Percentiles rank a stretch among this genome's conserved stretches.
phyloP scores from a whole-genome alignment of 2,329 filamentous ascomycete genomes.

The Trichoderma sp. region DNA sequence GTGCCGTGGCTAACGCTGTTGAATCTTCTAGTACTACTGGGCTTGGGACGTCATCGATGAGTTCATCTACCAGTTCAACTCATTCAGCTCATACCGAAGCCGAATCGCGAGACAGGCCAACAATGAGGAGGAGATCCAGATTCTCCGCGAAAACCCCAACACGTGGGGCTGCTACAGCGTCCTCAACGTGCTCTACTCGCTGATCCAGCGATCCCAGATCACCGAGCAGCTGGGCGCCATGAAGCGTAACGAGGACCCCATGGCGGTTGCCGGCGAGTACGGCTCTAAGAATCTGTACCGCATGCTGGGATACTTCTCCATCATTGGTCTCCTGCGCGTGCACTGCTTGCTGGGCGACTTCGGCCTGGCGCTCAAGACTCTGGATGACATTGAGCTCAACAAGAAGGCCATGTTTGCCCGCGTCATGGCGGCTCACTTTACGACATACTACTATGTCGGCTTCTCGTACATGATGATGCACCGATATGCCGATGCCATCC shows the following conservation, averaged over 20 bases:
- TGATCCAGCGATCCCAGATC: constrained; percentile 98
- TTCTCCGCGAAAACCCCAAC: constrained; percentile 94
- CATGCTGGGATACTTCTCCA: constrained; percentile 99
- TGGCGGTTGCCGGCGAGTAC: constrained; percentile 88
- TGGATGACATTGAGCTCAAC: constrained; percentile 99
- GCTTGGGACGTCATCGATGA: constrained; percentile 99
- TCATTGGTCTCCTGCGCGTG: constrained; percentile 92
- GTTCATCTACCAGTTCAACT: constrained; percentile 99
- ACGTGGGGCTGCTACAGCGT: constrained; percentile 99
- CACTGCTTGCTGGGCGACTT: constrained; percentile 97
- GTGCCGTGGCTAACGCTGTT: not conserved
- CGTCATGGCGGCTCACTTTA: constrained; percentile 99
- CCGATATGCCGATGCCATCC: constrained; percentile 97
- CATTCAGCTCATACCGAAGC: constrained; percentile 95
- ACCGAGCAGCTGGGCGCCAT: constrained; percentile 93
- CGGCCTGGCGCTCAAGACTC: constrained; percentile 94
- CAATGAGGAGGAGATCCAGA: constrained; percentile 87
- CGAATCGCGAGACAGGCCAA: constrained; percentile 77
- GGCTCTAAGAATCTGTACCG: constrained; percentile 91
- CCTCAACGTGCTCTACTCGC: constrained; percentile 97
- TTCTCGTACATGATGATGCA: constrained; percentile 99
- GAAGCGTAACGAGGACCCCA: constrained; percentile 88
- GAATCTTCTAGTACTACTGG: constrained; percentile 79
- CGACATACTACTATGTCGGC: constrained; percentile 99
- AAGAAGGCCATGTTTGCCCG: constrained; percentile 99